phyloP scores from a whole-genome alignment of 169 alveolate species.

The Eimeria necatrix region DNA sequence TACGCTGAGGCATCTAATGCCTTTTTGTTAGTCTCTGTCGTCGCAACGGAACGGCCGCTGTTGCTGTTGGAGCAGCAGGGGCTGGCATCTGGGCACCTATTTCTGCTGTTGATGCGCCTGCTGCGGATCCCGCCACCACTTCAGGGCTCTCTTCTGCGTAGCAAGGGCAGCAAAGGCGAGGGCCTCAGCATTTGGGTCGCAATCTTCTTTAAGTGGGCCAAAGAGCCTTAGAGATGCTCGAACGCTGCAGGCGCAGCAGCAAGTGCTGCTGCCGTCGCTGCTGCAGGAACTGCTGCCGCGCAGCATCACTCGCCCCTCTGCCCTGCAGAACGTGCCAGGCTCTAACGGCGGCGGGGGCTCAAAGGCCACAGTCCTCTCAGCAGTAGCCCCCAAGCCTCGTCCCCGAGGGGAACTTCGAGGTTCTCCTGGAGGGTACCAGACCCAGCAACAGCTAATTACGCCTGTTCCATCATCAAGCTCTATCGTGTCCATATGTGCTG shows the following conservation, averaged over 20 bases:
- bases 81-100: background rate
- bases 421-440: background rate
- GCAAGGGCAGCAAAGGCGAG: background rate
- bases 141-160: background rate
- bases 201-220: background rate
- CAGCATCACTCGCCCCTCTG: slow-evolving; percentile 43
- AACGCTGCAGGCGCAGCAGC: background rate
- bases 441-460: slow-evolving; percentile 19
- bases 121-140: slow-evolving; percentile 1
- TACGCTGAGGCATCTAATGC: no score
- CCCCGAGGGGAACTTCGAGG: background rate
- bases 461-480: background rate
- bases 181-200: slow-evolving; percentile 10
- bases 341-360: slow-evolving; percentile 27
- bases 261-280: background rate
- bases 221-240: background rate
- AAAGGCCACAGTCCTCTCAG: background rate
- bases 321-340: background rate
- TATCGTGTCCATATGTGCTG: background rate
- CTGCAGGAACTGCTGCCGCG: background rate
- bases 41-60: background rate
- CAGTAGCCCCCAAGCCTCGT: background rate
- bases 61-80: background rate
- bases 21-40: no score
- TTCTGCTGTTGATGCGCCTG: slow-evolving; percentile 11